phyloP scores from a whole-genome alignment of 2,329 filamentous ascomycete species.

The Microascus cirrosus region DNA sequence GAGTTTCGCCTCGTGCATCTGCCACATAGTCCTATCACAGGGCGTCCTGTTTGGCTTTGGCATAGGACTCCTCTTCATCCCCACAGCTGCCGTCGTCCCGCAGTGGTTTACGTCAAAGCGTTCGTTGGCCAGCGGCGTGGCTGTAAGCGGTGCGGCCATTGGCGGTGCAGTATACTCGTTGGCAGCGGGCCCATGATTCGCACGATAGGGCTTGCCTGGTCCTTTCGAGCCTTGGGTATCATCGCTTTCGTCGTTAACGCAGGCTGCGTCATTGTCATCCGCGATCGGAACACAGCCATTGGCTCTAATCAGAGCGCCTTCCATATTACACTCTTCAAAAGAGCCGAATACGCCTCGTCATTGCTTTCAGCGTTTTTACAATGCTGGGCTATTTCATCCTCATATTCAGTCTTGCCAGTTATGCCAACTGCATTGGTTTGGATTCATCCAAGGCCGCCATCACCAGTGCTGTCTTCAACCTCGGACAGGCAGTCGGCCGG shows the following conservation, averaged over 20 bases:
- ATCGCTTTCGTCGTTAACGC: slow-evolving; percentile 53
- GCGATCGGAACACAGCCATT: slow-evolving; percentile 61
- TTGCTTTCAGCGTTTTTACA: slow-evolving; percentile 59
- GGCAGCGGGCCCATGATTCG: slow-evolving; percentile 55
- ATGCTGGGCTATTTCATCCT: slow-evolving; percentile 66
- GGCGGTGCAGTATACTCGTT: slow-evolving; percentile 64
- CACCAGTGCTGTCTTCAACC: slow-evolving; percentile 62
- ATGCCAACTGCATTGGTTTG: slow-evolving; percentile 57
- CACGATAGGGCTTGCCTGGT: slow-evolving; percentile 52
- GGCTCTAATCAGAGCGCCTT: slow-evolving; percentile 58
- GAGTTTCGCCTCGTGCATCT: slow-evolving; percentile 56
- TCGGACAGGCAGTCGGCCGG: slow-evolving; percentile 55
- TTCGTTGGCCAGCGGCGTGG: slow-evolving; percentile 58
- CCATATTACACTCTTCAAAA: slow-evolving; percentile 49
- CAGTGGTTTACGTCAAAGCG: slow-evolving; percentile 65
- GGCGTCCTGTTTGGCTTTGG: slow-evolving; percentile 68
- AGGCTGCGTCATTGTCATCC: slow-evolving; percentile 50
- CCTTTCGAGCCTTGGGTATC: slow-evolving; percentile 55
- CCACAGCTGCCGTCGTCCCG: slow-evolving; percentile 53
- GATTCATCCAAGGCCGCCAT: slow-evolving; percentile 56
- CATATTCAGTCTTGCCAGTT: slow-evolving; percentile 67
- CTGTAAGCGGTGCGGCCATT: slow-evolving; percentile 59
- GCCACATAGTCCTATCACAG: slow-evolving; percentile 67
- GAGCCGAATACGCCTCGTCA: slow-evolving; percentile 52
- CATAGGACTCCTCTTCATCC: slow-evolving; percentile 67